A percentile compares a stretch with the other conserved stretches of the same genome.
phyloP scores from a whole-genome alignment of 352 stramenopile species.

The Globisporangium uncinulatum region DNA sequence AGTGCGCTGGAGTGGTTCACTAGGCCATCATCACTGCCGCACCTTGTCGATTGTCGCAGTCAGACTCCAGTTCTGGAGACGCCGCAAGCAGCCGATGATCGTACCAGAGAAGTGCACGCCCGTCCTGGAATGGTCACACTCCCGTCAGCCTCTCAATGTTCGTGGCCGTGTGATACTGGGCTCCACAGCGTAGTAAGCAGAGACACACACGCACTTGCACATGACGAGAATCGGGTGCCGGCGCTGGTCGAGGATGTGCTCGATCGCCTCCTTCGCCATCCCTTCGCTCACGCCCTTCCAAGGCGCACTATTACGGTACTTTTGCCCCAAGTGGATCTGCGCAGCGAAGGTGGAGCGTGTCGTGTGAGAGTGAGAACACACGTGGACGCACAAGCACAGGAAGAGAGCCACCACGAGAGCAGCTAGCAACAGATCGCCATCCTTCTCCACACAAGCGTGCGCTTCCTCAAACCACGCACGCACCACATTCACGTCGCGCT shows the following conservation, averaged over 20 bases:
- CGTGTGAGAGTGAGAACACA: not conserved
- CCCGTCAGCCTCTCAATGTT: not conserved
- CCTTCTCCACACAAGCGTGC: not conserved
- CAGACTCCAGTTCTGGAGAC: slow-evolving; percentile 83
- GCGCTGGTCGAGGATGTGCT: slow-evolving; percentile 77
- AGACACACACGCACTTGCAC: slow-evolving; percentile 64
- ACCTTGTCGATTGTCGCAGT: slow-evolving; percentile 87
- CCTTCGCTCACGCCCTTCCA: slow-evolving; percentile 78
- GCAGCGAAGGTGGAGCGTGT: not conserved
- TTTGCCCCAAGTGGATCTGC: slow-evolving; percentile 77
- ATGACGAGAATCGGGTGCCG: slow-evolving; percentile 80
- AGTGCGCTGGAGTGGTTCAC: too few relatives aligned
- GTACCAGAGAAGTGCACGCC: slow-evolving; percentile 72
- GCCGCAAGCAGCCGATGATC: slow-evolving; percentile 75
- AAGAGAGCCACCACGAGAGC: not conserved
- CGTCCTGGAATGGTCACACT: slow-evolving; percentile 25
- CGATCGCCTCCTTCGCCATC: slow-evolving; percentile 83
- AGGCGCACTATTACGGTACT: slow-evolving; percentile 62
- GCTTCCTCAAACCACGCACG: slow-evolving; percentile 1
- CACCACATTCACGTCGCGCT: slow-evolving; percentile 75
- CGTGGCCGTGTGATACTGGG: not conserved
- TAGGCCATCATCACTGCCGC: not conserved
- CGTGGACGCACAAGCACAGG: not conserved
- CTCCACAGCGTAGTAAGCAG: not conserved
- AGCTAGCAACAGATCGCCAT: not conserved